Conservation (phyloP, 495 filamentous ascomycete species). For the Aspergillus mulundensis region DNA sequence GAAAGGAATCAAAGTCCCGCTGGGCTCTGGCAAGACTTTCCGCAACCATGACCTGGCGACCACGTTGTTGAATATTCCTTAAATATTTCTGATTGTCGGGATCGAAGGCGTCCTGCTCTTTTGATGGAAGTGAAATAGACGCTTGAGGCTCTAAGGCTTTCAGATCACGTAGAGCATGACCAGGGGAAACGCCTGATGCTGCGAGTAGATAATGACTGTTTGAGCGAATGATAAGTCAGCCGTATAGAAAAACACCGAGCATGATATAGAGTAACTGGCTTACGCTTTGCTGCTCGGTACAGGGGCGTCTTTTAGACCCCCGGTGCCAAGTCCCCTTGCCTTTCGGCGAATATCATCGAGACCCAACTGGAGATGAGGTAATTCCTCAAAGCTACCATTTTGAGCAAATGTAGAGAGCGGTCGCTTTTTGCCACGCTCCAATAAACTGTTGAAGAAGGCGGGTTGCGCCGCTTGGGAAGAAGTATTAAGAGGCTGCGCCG, state of each 20-base stretch:
- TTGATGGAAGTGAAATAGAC: slow-evolving; percentile 36
- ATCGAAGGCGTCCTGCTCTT: slow-evolving; percentile 51
- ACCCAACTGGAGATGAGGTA: slow-evolving; percentile 68
- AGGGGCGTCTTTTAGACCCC: slow-evolving; percentile 40
- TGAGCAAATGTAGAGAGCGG: slow-evolving; percentile 35
- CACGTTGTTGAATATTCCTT: slow-evolving; percentile 79
- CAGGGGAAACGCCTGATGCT: slow-evolving; percentile 80
- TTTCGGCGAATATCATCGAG: slow-evolving; percentile 82
- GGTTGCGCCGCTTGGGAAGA: slow-evolving; percentile 42
- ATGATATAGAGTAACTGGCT: slow-evolving; percentile 16
- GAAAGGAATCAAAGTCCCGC: slow-evolving; percentile 83
- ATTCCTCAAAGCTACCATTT: slow-evolving; percentile 42
- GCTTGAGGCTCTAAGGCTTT: slow-evolving; percentile 52
- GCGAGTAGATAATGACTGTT: slow-evolving; percentile 76
- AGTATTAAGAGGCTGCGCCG: slow-evolving; percentile 17
- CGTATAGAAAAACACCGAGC: not conserved
- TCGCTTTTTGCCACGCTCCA: slow-evolving; percentile 66
- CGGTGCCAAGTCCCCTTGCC: slow-evolving; percentile 69
- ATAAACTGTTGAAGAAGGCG: slow-evolving; percentile 82
- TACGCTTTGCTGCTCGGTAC: slow-evolving; percentile 61
- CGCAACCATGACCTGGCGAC: slow-evolving; percentile 82
- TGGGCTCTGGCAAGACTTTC: slow-evolving; percentile 83
- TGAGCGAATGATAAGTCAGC: not conserved
- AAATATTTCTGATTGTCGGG: slow-evolving; percentile 81
- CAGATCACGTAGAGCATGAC: slow-evolving; percentile 72